A percentile compares a stretch with the other conserved stretches of the same genome.
phyloP scores from a whole-genome alignment of 352 stramenopile species.

The Phytophthora sp. region DNA sequence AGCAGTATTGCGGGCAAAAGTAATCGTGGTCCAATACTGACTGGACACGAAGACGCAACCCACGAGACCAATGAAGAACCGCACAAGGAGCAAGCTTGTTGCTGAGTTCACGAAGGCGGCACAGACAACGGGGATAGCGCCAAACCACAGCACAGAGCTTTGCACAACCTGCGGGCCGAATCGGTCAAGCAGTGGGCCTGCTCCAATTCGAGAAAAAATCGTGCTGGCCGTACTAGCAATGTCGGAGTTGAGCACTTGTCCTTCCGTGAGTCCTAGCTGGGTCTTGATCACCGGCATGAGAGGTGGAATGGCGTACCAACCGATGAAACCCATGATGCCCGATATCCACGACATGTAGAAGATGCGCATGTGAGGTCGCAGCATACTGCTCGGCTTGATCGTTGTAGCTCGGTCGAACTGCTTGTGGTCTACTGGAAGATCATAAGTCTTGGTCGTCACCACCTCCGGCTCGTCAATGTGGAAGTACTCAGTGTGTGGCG shows the following conservation, averaged over 20 bases:
- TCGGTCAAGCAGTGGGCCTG: conserved; percentile 93
- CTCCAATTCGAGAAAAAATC: conserved; percentile 92
- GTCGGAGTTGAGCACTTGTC: conserved; percentile 92
- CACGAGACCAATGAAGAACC: conserved; percentile 95
- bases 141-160: conserved; percentile 78
- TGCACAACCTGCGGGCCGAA: conserved; percentile 90
- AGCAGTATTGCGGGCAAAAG: conserved; percentile 94
- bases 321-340: conserved; percentile 94
- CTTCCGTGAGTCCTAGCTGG: conserved; percentile 82
- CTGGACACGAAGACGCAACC: conserved; percentile 95
- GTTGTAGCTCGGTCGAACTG: conserved; percentile 76
- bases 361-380: conserved; percentile 93
- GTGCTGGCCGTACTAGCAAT: conserved; percentile 92
- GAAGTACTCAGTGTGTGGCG: conserved; percentile 30
- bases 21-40: conserved; percentile 95
- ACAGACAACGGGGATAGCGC: conserved; percentile 85
- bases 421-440: conserved; percentile 53
- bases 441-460: conserved; percentile 41
- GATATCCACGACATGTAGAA: conserved; percentile 94
- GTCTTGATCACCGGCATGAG: conserved; percentile 92
- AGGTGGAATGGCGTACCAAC: conserved; percentile 95
- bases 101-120: conserved; percentile 90
- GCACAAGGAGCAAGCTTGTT: conserved; percentile 78
- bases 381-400: conserved; percentile 83
- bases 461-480: conserved; percentile 33